phyloP scores from a whole-genome alignment of 1,139 yeast genomes.

The Sugiyamaella castrensis region DNA sequence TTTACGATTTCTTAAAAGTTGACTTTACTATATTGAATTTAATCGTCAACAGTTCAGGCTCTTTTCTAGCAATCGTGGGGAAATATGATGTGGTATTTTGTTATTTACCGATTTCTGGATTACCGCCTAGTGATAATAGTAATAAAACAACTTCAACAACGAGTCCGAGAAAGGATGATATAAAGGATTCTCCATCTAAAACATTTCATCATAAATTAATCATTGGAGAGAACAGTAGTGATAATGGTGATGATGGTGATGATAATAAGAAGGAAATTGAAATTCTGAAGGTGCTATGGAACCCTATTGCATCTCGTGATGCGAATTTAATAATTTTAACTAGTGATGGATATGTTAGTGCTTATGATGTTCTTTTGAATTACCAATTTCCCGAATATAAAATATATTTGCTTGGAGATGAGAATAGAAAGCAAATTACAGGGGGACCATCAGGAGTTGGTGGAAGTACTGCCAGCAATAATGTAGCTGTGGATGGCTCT shows the following conservation, averaged over 20 bases:
- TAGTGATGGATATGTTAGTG: constrained; percentile 37
- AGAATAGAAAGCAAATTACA: neutral
- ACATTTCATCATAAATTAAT: neutral
- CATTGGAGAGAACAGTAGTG: too few species aligned
- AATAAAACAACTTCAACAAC: constrained; percentile 4
- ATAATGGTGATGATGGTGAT: neutral
- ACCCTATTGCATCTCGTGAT: constrained; percentile 43
- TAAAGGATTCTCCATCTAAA: neutral
- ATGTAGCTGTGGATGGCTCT: constrained; percentile 1
- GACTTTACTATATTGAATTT: constrained; percentile 34
- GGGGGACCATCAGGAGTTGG: constrained; percentile 16
- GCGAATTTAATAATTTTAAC: constrained; percentile 43
- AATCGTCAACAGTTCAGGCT: constrained; percentile 42
- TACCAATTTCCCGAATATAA: constrained; percentile 29
- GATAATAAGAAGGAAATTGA: neutral
- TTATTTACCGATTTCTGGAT: constrained; percentile 34
- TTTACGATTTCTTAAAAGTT: constrained; percentile 27
- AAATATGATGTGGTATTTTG: constrained; percentile 36
- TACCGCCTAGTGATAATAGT: constrained; percentile 26
- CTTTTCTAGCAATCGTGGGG: constrained; percentile 43
- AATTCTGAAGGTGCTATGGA: constrained; percentile 43
- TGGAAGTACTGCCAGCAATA: neutral
- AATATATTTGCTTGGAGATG: neutral
- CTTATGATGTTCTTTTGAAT: constrained; percentile 38
- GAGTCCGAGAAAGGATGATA: neutral